These are phyloP conservation scores for Akanthomyces uredinophilus DNA, from an alignment of 2,329 filamentous ascomycete species.

Conservation along the genomic window DNA sequence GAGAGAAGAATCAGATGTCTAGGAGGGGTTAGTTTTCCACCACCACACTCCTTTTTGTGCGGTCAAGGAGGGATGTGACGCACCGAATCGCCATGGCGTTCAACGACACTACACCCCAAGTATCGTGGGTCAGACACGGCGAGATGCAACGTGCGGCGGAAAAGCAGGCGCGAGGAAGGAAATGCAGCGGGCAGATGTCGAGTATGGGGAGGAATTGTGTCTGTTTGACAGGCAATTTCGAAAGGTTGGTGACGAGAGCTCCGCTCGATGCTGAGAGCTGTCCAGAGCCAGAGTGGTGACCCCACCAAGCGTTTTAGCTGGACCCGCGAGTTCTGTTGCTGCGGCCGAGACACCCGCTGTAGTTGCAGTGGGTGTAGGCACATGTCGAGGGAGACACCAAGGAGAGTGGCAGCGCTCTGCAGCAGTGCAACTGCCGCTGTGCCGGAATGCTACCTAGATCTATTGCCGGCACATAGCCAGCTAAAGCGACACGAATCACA, in stretches of 20 bases:
- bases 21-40: conserved; percentile 17
- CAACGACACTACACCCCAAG: conserved; percentile 18
- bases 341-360: too few relatives aligned
- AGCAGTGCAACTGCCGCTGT: background rate
- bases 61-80: conserved; percentile 20
- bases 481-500: too few relatives aligned
- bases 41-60: conserved; percentile 6
- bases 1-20: conserved; percentile 98
- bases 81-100: conserved; percentile 42
- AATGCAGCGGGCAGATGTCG: background rate
- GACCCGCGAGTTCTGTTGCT: background rate
- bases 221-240: conserved; percentile 17
- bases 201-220: conserved; percentile 15
- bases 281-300: background rate
- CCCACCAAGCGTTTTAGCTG: background rate
- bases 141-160: conserved; percentile 15
- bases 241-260: conserved; percentile 24
- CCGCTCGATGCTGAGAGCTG: conserved; percentile 9
- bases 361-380: background rate
- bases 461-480: too few relatives aligned
- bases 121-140: background rate
- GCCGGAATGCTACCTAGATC: too few relatives aligned
- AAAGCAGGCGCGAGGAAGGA: conserved; percentile 17
- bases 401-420: background rate
- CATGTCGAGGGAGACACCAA: background rate